Percentiles rank a stretch among this genome's conserved stretches.
phyloP scores from a whole-genome alignment of 352 stramenopile species.

The Phytopythium mirpurense region DNA sequence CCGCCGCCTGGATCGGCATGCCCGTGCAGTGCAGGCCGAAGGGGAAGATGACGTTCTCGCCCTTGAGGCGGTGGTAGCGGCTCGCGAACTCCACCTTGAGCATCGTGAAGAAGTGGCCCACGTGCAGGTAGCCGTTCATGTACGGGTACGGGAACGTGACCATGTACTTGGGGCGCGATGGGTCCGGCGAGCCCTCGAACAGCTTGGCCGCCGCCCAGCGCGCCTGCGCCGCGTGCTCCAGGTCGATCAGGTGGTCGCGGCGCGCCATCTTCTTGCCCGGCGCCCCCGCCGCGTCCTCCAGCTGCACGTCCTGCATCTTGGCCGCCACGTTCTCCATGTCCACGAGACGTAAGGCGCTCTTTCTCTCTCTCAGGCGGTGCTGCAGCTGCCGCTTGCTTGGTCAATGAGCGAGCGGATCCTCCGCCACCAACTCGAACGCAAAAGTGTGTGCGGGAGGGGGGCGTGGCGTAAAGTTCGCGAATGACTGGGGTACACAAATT shows the following conservation, averaged over 20 bases:
- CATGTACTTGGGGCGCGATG: slow-evolving; percentile 94
- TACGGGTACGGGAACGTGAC: slow-evolving; percentile 99
- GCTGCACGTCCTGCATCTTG: slow-evolving; percentile 81
- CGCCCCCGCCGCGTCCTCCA: slow-evolving; percentile 37
- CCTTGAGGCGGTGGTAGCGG: slow-evolving; percentile 94
- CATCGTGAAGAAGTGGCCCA: slow-evolving; percentile 97
- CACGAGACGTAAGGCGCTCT: neutral
- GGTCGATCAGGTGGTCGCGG: slow-evolving; percentile 87
- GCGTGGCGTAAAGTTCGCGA: too few relatives aligned
- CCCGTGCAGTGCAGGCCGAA: slow-evolving; percentile 99
- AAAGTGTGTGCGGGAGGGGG: too few relatives aligned
- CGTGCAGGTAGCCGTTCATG: slow-evolving; percentile 99
- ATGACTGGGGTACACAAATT: too few relatives aligned
- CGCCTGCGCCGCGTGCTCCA: slow-evolving; percentile 90
- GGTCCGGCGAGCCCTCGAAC: slow-evolving; percentile 86
- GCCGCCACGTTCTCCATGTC: slow-evolving; percentile 64
- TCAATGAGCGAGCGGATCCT: too few relatives aligned
- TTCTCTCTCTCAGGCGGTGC: neutral
- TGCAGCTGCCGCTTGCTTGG: too few relatives aligned
- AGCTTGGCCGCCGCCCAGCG: slow-evolving; percentile 87
- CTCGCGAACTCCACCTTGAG: slow-evolving; percentile 97
- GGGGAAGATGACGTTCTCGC: slow-evolving; percentile 98
- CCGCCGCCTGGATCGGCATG: slow-evolving; percentile 99
- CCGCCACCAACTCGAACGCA: too few relatives aligned
- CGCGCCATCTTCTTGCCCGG: slow-evolving; percentile 77